These are phyloP conservation scores for Casuarina glauca DNA, from an alignment of 306 rosid genomes.

Conservation along the genomic window DNA sequence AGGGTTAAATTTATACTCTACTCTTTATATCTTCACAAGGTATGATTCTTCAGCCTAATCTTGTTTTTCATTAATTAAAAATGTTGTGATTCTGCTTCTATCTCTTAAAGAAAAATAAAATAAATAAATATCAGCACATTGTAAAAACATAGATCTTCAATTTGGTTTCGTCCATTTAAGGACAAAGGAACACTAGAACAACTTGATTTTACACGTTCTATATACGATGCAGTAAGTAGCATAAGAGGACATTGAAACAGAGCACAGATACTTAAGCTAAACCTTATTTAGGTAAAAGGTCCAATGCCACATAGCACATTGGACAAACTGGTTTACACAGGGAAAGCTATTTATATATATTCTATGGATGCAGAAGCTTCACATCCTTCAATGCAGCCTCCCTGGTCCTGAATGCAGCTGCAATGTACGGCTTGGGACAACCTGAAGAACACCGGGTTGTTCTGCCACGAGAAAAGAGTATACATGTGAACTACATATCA, in stretches of 20 bases:
- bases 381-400: conserved; percentile 25
- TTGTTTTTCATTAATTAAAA: no score
- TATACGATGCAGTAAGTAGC: neutral
- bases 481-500: neutral
- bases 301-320: neutral
- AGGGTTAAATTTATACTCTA: no score
- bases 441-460: conserved; percentile 95
- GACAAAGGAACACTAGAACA: neutral
- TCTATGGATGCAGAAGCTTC: neutral
- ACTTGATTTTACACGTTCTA: neutral
- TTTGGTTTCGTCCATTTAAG: neutral
- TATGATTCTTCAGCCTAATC: no score
- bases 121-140: neutral
- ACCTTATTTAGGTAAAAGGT: conserved; percentile 5
- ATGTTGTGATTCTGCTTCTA: no score
- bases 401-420: conserved; percentile 65
- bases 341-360: neutral
- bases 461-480: conserved; percentile 40
- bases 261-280: neutral
- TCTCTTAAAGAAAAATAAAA: neutral
- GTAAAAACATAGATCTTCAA: neutral
- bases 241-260: neutral
- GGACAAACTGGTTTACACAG: conserved; percentile 1
- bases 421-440: conserved; percentile 64
- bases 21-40: no score